Evolutionary conservation across 139 green algal genomes (phyloP), one percentile per base, ranked within the genome.

Genomic region (Closterium sp.): DNA sequence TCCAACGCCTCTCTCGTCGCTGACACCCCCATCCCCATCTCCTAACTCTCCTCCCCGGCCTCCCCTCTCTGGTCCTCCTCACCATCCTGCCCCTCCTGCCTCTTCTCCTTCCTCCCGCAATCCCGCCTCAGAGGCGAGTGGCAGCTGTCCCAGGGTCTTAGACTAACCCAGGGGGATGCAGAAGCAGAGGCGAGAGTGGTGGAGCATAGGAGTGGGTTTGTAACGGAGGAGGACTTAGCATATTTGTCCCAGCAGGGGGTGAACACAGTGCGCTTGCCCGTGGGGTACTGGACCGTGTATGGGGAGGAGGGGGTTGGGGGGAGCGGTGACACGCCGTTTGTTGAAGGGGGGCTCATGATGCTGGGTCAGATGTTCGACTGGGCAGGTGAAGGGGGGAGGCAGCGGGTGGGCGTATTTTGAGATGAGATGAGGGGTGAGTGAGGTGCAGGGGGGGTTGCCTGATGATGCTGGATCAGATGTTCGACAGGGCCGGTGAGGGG

Each of bases 281-380:
- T 93, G 31, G 90, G 90, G 31, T 93, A 93, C 69, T 93, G 90
- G 90, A 93, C 92, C 1, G 64, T 66, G 38, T 66, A 66, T 66
- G 38, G 38, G 38, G 38, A 66, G n/a, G n/a, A n/a, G 38, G 38
- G 38, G 1, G 38, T 16, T 2, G 38, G 38, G 38, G 38, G 19
- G 38, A 66, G 38, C 38, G 38, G 38, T 28, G 89, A 89, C 36
- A 30, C 89, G 76, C 89, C 89, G 83, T 92, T 92, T 84, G 89
- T 92, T 3, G 83, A 12, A 21, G 89, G 89, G 5, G 89, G 89
- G 2, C 32, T 92, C 21, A n/a, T 32, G 32, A 33, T 21, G 30
- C 4, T 92, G 89, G 89, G 89, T 33, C 85, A 21, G 5, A n/a
- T 84, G 3, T 81, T 91, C 33, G 7, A 38, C 25, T 91, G 64